A percentile compares a stretch with the other conserved stretches of the same genome.
Conservation (phyloP, 805 yeast species). For the Candida succiphila region DNA sequence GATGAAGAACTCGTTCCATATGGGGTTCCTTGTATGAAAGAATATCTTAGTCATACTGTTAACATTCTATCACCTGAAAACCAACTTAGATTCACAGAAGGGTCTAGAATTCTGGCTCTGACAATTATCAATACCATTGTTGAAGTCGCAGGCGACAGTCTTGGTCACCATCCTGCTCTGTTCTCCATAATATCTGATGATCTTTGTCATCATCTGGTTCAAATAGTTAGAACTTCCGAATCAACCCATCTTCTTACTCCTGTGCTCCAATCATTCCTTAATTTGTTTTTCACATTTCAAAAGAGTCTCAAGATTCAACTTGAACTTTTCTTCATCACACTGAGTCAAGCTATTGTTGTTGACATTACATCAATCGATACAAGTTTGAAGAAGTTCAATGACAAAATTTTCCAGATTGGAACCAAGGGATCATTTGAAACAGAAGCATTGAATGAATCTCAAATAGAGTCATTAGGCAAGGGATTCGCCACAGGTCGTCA, state of each 20-base stretch:
- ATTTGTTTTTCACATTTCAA: slow-evolving; percentile 60
- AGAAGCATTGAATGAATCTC: slow-evolving; percentile 15
- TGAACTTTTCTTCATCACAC: slow-evolving; percentile 57
- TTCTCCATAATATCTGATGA: slow-evolving; percentile 66
- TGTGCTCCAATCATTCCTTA: slow-evolving; percentile 65
- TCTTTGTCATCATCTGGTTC: slow-evolving; percentile 77
- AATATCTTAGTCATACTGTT: slow-evolving; percentile 63
- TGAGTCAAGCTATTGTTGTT: slow-evolving; percentile 36
- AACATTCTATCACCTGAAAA: slow-evolving; percentile 77
- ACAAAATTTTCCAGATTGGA: slow-evolving; percentile 20
- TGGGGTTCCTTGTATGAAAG: slow-evolving; percentile 69
- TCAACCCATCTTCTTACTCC: slow-evolving; percentile 65
- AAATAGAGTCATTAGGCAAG: slow-evolving; percentile 15
- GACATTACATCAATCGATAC: slow-evolving; percentile 15
- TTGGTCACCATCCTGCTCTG: slow-evolving; percentile 54
- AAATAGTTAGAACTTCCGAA: slow-evolving; percentile 64
- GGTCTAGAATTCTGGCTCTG: slow-evolving; percentile 76
- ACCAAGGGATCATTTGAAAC: slow-evolving; percentile 15
- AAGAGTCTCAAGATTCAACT: slow-evolving; percentile 66
- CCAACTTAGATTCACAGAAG: slow-evolving; percentile 77
- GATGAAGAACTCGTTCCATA: slow-evolving; percentile 35
- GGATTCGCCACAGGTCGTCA: slow-evolving; percentile 37
- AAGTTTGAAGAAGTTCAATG: slow-evolving; percentile 16
- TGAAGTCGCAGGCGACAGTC: slow-evolving; percentile 65
- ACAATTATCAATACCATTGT: slow-evolving; percentile 67